phyloP scores from a whole-genome alignment of 305 asterid species.

The Rubia peregrina region DNA sequence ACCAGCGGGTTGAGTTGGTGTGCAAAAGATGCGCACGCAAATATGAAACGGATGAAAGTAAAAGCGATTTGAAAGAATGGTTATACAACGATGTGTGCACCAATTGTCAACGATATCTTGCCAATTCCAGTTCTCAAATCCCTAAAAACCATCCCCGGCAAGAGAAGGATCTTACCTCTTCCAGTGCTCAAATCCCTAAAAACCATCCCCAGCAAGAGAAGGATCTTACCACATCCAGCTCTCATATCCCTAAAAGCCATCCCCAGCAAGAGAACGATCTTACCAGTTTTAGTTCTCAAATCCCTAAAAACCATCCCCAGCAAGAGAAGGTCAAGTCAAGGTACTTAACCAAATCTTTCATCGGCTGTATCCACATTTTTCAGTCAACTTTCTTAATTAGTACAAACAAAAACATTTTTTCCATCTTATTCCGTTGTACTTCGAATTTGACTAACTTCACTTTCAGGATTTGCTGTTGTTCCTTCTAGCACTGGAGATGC shows the following conservation, averaged over 20 bases:
- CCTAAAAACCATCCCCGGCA: not conserved
- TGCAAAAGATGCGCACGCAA: not conserved
- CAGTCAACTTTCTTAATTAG: too few relatives aligned
- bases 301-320: not conserved
- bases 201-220: not conserved
- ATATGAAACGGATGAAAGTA: not conserved
- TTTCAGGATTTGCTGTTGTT: not conserved
- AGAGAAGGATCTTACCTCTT: too few relatives aligned
- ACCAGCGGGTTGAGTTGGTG: not conserved
- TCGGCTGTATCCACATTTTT: too few relatives aligned
- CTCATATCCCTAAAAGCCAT: not conserved
- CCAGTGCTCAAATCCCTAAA: too few relatives aligned
- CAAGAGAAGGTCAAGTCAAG: not conserved
- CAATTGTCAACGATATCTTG: not conserved
- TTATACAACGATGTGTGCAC: not conserved
- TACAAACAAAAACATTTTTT: too few relatives aligned
- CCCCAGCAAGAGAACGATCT: too few relatives aligned
- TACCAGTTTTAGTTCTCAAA: not conserved
- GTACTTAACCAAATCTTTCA: not conserved
- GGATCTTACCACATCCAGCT: not conserved
- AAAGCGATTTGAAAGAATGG: not conserved
- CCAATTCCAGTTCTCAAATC: not conserved
- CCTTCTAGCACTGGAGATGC: not conserved
- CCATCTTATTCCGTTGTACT: too few relatives aligned
- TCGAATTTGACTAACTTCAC: too few relatives aligned